These are phyloP conservation scores for Boletus sp. DNA, from an alignment of 768 basidiomycete species.

Conservation along the genomic window DNA sequence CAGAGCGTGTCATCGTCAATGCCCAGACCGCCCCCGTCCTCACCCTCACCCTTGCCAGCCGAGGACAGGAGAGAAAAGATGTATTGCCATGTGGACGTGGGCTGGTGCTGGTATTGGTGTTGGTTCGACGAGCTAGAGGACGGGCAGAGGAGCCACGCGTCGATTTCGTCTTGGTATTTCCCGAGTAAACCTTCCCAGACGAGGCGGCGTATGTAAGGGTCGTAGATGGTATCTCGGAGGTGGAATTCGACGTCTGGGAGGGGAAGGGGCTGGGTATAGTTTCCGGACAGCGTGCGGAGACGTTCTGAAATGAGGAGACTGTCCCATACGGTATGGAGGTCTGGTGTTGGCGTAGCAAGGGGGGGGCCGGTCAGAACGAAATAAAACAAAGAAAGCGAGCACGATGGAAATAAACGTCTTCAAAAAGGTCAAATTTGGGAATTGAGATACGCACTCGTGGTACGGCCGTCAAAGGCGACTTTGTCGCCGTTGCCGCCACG, in stretches of 20 bases:
- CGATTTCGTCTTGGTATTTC: conserved; percentile 59
- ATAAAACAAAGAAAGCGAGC: background rate
- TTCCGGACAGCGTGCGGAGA: conserved; percentile 64
- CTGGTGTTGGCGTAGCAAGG: conserved; percentile 29
- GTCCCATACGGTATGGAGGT: conserved; percentile 91
- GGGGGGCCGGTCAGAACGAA: background rate
- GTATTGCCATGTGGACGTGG: conserved; percentile 27
- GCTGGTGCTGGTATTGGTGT: conserved; percentile 4
- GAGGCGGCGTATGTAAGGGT: conserved; percentile 82
- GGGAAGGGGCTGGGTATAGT: conserved; percentile 77
- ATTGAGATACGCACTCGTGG: conserved; percentile 54
- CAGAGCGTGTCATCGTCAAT: conserved; percentile 62
- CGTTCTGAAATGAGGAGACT: conserved; percentile 75
- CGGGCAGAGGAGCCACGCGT: conserved; percentile 70
- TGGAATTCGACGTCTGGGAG: conserved; percentile 59
- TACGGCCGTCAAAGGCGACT: conserved; percentile 68
- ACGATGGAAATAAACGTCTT: background rate
- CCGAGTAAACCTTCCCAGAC: conserved; percentile 79
- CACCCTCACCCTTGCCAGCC: background rate
- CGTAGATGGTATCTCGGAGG: conserved; percentile 80
- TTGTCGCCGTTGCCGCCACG: conserved; percentile 83
- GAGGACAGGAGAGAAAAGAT: conserved; percentile 9
- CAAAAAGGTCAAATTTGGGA: background rate
- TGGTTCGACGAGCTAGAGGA: conserved; percentile 2
- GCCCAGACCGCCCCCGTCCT: conserved; percentile 26